Evolutionary conservation across 192 early-diverging fungal species (phyloP), one percentile per base, ranked within the genome.

Genomic region (Chytriomyces sp.): DNA sequence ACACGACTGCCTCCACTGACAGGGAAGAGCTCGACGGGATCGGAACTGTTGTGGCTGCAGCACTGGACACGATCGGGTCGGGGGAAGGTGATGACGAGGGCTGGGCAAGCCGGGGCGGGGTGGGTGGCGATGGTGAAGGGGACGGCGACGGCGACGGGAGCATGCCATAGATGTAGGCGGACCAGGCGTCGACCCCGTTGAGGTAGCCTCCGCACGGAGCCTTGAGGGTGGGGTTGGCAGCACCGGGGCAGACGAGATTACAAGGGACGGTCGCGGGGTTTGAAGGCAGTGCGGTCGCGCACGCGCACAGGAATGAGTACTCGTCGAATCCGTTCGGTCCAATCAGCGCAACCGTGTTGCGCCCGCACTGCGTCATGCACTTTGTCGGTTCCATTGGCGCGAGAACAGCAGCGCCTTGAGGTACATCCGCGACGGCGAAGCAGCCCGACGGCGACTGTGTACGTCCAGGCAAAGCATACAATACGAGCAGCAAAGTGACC

Each of bases 381-480:
- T 37, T 10, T 12, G 14, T 14, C 32, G 59, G 59, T 38, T 12
- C 28, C 37, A 30, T 30, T 8, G 14, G 12, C 17, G 14, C 7
- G 33, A 61, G 28, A 8, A 19, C 36, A 37, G 37, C 26, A 1
- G 59, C 59, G 19, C 38, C 26, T 1, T 12, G 14, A 2, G 59
- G 59, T 30, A 37, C 14, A 12, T 8, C 7, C 8, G 32, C 8
- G 12, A 61, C 6, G 17, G 30, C 6, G 59, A n/a, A 61, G 37
- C 59, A 61, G 30, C 59, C 59, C 12, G 28, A 17, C 17, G 59
- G 28, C 7, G 59, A 61, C 59, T 61, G 59, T 25, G 59, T 36
- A 12, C 31, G 59, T 2, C n/a, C n/a, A n/a, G 44, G 1, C 17
- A 49, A 49, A 22, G 44, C 17, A 14, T n/a, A 22, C 17, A 49